Evolutionary conservation across 116 monocot genomes (phyloP), one percentile per base, ranked within the genome.

Genomic region (Phalaenopsis hybrid): DNA sequence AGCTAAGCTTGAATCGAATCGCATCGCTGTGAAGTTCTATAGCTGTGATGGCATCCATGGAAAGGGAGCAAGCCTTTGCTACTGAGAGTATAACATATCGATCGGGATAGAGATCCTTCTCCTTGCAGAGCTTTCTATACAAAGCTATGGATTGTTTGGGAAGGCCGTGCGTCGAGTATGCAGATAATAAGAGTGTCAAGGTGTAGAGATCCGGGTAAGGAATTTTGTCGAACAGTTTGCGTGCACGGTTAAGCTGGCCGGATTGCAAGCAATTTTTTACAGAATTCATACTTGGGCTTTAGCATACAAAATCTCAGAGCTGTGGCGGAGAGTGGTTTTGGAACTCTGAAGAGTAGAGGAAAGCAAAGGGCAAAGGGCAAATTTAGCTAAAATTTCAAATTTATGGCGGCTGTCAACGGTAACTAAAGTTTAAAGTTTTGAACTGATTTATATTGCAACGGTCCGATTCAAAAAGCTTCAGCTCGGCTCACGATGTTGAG

Each of bases 141-240:
- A 91, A 58, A 6, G 65, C 76, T 11, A 90, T 78, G 3, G 91
- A 84, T 79, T 91, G 88, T 63, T 69, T 81, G 0, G 90, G 91
- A 25, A 31, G 76, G 21, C 87, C 89, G 33, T 57, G 80, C 65
- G 82, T 85, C 5, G 87, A 84, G 74, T 89, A 94, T 23, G 83
- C 87, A 10, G 89, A 84, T 72, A 94, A 83, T 28, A 94, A 43
- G 44, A 85, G 16, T 13, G 91, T 88, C 77, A 86, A 81, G 3
- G 82, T 52, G 75, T 86, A 88, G 23, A 87, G 68, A 51, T 90
- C 88, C 57, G 85, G 91, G 20, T 88, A 21, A 51, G 88, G 88
- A 88, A 87, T 87, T 87, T 80, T 81, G 76, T 91, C 91, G 34
- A 91, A 88, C 86, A 91, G 84, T 7, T 84, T 23, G 4, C 88